Evolutionary conservation across 2,329 filamentous ascomycete genomes (phyloP).

Genomic region (Xylaria multiplex): DNA sequence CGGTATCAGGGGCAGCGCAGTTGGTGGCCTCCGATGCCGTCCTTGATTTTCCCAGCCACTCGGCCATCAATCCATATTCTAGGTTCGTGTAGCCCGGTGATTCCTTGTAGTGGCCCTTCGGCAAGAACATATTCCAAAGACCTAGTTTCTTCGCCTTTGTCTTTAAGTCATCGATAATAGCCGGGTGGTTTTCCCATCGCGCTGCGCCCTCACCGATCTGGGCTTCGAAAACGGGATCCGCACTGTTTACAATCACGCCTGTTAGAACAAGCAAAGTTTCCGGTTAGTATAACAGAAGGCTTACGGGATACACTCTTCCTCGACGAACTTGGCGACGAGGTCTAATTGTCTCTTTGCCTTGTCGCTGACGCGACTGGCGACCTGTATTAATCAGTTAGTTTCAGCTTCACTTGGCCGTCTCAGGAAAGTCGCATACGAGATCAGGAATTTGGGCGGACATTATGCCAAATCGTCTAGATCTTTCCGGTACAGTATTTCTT

Average conservation of each 20-base stretch:
- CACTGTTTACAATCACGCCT: constrained; percentile 55
- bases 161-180: constrained; percentile 90
- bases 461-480: constrained; percentile 21
- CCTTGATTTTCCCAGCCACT: constrained; percentile 88
- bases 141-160: constrained; percentile 81
- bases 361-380: constrained; percentile 76
- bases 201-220: constrained; percentile 80
- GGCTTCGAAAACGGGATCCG: constrained; percentile 81
- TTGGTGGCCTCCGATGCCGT: constrained; percentile 88
- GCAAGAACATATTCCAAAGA: constrained; percentile 98
- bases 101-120: constrained; percentile 94
- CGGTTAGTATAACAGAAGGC: constrained; percentile 42
- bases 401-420: constrained; percentile 11
- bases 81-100: constrained; percentile 94
- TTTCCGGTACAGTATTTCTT: constrained; percentile 6
- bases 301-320: constrained; percentile 90
- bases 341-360: constrained; percentile 86
- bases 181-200: constrained; percentile 83
- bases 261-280: constrained; percentile 35
- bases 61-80: constrained; percentile 97
- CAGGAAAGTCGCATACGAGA: constrained; percentile 41
- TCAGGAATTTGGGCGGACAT: constrained; percentile 49
- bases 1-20: constrained; percentile 90
- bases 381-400: constrained; percentile 50
- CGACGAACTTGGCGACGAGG: constrained; percentile 92